phyloP scores from a whole-genome alignment of 2,329 filamentous ascomycete genomes.

The Apiospora koreana region DNA sequence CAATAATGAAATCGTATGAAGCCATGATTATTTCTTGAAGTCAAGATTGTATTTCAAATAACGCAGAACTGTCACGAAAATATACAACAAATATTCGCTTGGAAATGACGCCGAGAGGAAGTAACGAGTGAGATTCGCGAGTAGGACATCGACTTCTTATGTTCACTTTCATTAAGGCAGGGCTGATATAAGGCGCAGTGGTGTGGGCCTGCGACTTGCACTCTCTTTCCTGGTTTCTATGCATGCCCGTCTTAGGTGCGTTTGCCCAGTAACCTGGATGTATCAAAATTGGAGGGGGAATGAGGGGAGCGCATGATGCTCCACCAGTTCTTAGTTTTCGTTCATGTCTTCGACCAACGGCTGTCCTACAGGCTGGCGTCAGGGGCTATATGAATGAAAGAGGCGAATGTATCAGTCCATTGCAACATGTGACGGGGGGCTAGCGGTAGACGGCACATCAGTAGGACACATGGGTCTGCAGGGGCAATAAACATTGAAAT shows the following conservation, averaged over 20 bases:
- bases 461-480: background rate
- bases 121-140: background rate
- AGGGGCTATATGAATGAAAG: background rate
- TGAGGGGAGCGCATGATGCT: background rate
- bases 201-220: background rate
- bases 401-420: background rate
- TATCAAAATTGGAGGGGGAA: background rate
- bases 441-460: background rate
- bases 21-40: background rate
- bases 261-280: background rate
- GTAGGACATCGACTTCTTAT: background rate
- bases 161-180: no score
- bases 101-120: no score
- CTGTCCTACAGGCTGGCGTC: background rate
- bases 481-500: background rate
- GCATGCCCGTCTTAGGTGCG: background rate
- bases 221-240: background rate
- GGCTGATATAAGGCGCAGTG: background rate
- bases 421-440: background rate
- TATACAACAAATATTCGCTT: background rate
- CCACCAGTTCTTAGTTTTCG: background rate
- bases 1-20: constrained; percentile 35
- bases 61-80: background rate
- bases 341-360: background rate
- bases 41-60: background rate